These are phyloP conservation scores for Aquilaria malaccensis DNA, from an alignment of 345 rosid species.

Conservation along the genomic window DNA sequence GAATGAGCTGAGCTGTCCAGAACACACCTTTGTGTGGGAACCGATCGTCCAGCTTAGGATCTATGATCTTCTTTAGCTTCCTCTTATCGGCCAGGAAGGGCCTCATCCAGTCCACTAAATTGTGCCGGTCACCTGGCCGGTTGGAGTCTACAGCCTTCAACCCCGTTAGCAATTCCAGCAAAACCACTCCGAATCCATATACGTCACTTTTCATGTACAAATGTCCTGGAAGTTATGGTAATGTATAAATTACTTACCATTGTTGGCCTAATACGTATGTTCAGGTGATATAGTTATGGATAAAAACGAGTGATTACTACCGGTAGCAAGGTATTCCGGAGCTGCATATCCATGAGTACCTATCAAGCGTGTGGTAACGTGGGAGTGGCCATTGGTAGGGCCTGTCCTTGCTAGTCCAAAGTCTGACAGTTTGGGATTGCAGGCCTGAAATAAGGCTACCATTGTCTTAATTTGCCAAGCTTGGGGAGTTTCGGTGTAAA, in stretches of 20 bases:
- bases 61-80: conserved; percentile 62
- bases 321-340: conserved; percentile 78
- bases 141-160: conserved; percentile 46
- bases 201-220: conserved; percentile 80
- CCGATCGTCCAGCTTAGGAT: conserved; percentile 45
- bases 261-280: background rate
- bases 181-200: conserved; percentile 78
- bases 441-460: conserved; percentile 29
- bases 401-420: conserved; percentile 79
- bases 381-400: conserved; percentile 59
- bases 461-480: too few species aligned
- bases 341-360: conserved; percentile 91
- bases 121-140: conserved; percentile 37
- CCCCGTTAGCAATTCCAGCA: conserved; percentile 74
- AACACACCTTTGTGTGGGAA: conserved; percentile 45
- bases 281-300: background rate
- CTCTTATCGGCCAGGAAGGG: conserved; percentile 35
- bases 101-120: conserved; percentile 56
- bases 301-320: conserved; percentile 19
- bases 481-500: too few species aligned
- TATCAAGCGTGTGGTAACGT: conserved; percentile 61
- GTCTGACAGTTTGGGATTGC: conserved; percentile 72
- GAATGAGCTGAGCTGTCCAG: conserved; percentile 40
- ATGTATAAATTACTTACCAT: too few species aligned
- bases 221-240: conserved; percentile 39